These are phyloP conservation scores for Sphagnum tenellum DNA, from an alignment of 225 moss, liverwort and hornwort genomes.

Conservation along the genomic window DNA sequence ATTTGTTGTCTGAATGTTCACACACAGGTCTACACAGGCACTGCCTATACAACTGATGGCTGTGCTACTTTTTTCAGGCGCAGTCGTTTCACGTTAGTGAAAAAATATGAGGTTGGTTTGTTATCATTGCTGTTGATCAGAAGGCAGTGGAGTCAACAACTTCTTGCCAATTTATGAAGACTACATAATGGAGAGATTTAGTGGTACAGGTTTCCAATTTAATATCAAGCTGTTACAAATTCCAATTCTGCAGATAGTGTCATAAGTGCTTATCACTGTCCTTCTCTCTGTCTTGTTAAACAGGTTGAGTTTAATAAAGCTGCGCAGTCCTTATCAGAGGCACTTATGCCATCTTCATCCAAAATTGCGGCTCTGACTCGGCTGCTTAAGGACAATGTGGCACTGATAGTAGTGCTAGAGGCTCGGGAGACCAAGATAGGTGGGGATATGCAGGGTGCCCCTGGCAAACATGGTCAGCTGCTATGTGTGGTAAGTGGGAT, in stretches of 20 bases:
- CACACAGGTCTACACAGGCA: conserved; percentile 65
- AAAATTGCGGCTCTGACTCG: conserved; percentile 61
- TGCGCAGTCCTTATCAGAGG: conserved; percentile 47
- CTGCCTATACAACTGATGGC: conserved; percentile 62
- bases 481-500: conserved; percentile 74
- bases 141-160: too few species aligned
- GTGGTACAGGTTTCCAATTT: not conserved
- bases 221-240: too few species aligned
- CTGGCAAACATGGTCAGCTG: conserved; percentile 82
- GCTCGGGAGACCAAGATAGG: conserved; percentile 76
- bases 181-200: too few species aligned
- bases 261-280: not conserved
- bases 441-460: conserved; percentile 54
- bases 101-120: conserved; percentile 56
- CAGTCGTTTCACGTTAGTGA: conserved; percentile 63
- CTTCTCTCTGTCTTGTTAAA: not conserved
- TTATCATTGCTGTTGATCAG: too few species aligned
- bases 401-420: conserved; percentile 92
- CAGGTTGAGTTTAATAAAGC: conserved; percentile 89
- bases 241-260: too few species aligned
- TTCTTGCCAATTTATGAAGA: too few species aligned
- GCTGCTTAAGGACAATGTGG: conserved; percentile 87
- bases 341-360: conserved; percentile 38
- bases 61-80: conserved; percentile 79
- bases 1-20: not conserved